Conservation (phyloP, 495 filamentous ascomycete genomes). For the Poronia punctata region DNA sequence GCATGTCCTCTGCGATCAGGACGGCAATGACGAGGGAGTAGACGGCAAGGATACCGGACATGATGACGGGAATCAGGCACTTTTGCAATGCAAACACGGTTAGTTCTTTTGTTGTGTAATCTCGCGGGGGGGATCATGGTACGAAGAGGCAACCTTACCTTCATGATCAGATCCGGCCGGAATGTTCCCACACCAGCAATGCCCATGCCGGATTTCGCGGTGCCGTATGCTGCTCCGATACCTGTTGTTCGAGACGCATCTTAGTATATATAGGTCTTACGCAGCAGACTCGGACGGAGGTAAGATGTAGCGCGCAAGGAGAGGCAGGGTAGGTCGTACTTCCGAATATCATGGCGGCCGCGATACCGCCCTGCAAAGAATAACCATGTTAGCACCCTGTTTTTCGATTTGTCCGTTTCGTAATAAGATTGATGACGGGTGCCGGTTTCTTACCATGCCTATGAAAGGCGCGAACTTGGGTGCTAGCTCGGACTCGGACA, state of each 20-base stretch:
- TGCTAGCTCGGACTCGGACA: slow-evolving; percentile 62
- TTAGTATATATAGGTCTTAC: slow-evolving; percentile 9
- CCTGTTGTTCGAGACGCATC: slow-evolving; percentile 47
- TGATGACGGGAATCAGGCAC: slow-evolving; percentile 94
- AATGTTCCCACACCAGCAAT: slow-evolving; percentile 93
- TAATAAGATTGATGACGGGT: slow-evolving; percentile 23
- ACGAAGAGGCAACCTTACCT: too few species aligned
- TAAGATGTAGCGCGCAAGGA: background rate
- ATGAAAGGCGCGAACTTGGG: slow-evolving; percentile 96
- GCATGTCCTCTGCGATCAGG: slow-evolving; percentile 80
- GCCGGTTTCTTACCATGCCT: slow-evolving; percentile 69
- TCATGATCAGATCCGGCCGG: slow-evolving; percentile 95
- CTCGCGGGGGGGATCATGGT: too few species aligned
- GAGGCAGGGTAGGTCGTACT: slow-evolving; percentile 49
- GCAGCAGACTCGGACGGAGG: background rate
- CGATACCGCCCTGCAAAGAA: slow-evolving; percentile 70
- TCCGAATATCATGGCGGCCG: slow-evolving; percentile 91
- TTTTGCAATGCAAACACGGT: slow-evolving; percentile 27
- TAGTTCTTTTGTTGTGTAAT: too few species aligned
- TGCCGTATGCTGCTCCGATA: slow-evolving; percentile 92
- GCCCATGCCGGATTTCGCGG: slow-evolving; percentile 92
- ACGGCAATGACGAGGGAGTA: slow-evolving; percentile 96
- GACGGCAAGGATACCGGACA: slow-evolving; percentile 99
- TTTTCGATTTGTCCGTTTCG: too few species aligned
- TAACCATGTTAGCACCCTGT: slow-evolving; percentile 34